Conservation (phyloP, 257 asterid genomes). For the Primulina tabacum region DNA sequence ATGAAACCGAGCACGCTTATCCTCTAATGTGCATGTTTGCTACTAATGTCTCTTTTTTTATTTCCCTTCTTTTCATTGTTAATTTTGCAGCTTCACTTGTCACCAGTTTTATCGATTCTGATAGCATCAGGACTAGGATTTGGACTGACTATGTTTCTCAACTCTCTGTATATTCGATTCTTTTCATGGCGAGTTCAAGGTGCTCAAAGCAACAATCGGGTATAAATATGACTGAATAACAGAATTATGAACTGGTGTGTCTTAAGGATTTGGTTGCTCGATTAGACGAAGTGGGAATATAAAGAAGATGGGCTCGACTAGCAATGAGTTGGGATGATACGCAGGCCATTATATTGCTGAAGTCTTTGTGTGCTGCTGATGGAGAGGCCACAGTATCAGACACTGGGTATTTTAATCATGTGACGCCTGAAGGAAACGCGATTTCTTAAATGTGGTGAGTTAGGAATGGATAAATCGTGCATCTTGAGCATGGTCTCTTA, state of each 20-base stretch:
- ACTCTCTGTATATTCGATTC: constrained; percentile 42
- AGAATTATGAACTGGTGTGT: background rate
- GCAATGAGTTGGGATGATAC: background rate
- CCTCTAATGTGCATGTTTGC: background rate
- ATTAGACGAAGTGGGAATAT: background rate
- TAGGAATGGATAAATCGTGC: too few species aligned
- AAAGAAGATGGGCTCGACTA: background rate
- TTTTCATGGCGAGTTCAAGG: constrained; percentile 43
- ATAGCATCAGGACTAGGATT: constrained; percentile 57
- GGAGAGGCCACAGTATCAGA: background rate
- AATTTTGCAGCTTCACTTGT: constrained; percentile 52
- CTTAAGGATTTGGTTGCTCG: background rate
- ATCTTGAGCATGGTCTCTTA: too few species aligned
- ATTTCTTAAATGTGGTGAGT: too few species aligned
- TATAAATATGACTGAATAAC: constrained; percentile 28
- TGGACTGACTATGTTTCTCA: constrained; percentile 50
- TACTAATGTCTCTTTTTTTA: background rate
- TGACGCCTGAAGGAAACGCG: background rate
- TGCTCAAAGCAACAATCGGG: constrained; percentile 36
- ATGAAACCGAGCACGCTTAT: background rate
- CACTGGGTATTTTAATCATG: background rate
- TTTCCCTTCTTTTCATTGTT: constrained; percentile 15
- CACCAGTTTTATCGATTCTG: constrained; percentile 61
- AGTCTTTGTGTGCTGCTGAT: background rate
- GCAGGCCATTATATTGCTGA: background rate